A percentile compares a stretch with the other conserved stretches of the same genome.
Evolutionary conservation across 2,329 filamentous ascomycete species (phyloP).

Genomic region (Calonectria pteridis): DNA sequence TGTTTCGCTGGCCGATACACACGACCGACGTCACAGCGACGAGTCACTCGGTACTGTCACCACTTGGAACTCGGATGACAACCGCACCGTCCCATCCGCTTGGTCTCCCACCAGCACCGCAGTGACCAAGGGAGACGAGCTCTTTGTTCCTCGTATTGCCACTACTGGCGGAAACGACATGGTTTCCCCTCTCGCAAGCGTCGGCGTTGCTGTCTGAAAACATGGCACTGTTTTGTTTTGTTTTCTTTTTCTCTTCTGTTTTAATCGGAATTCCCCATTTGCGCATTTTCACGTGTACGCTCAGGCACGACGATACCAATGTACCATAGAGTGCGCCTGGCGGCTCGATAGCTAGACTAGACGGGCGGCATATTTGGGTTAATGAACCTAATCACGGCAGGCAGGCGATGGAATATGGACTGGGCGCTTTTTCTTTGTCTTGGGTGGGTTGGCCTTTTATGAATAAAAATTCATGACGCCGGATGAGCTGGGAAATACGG

Average conservation of each 20-base stretch:
- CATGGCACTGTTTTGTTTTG: constrained; percentile 21
- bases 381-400: constrained; percentile 30
- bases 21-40: constrained; percentile 53
- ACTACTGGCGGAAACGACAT: constrained; percentile 47
- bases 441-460: constrained; percentile 6
- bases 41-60: constrained; percentile 62
- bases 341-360: constrained; percentile 26
- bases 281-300: constrained; percentile 36
- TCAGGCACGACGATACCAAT: constrained; percentile 43
- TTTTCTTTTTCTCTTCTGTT: constrained; percentile 20
- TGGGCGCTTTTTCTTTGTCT: background rate
- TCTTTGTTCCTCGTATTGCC: constrained; percentile 51
- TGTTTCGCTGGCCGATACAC: constrained; percentile 53
- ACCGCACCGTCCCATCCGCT: constrained; percentile 60
- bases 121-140: constrained; percentile 51
- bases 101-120: constrained; percentile 63
- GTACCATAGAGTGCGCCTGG: constrained; percentile 28
- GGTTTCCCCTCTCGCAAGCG: constrained; percentile 35
- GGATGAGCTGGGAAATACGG: background rate
- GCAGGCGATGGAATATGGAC: constrained; percentile 14
- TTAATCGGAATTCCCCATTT: constrained; percentile 27
- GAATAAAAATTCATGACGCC: background rate
- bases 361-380: constrained; percentile 22
- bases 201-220: constrained; percentile 48
- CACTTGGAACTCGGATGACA: constrained; percentile 63